phyloP scores from a whole-genome alignment of 169 alveolate species.

The Plasmodium malariae region DNA sequence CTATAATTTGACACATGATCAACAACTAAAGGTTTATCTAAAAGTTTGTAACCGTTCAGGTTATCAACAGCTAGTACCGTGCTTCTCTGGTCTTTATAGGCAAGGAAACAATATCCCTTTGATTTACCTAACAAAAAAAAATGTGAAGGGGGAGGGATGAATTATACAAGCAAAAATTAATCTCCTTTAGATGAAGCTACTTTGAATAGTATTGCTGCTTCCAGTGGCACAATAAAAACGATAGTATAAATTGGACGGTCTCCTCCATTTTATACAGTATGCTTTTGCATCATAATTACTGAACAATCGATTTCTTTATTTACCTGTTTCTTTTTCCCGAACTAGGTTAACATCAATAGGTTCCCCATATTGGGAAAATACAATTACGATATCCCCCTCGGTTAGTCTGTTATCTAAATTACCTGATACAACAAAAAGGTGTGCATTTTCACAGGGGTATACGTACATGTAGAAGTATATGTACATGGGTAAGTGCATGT shows the following conservation, averaged over 20 bases:
- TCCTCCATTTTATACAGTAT: no score
- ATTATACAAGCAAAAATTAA: no score
- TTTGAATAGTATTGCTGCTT: no score
- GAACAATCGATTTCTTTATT: slow-evolving; percentile 9
- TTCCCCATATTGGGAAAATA: slow-evolving; percentile 98
- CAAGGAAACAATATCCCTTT: slow-evolving; percentile 97
- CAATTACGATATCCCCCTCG: slow-evolving; percentile 98
- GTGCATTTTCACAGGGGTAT: no score
- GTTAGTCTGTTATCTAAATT: slow-evolving; percentile 95
- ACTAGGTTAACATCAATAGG: slow-evolving; percentile 96
- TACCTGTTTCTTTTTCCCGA: slow-evolving; percentile 96
- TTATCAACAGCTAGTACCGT: slow-evolving; percentile 99
- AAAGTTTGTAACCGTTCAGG: slow-evolving; percentile 93
- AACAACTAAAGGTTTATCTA: slow-evolving; percentile 94
- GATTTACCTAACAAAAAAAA: slow-evolving; percentile 80
- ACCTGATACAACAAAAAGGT: slow-evolving; percentile 44
- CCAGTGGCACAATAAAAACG: slow-evolving; percentile 13
- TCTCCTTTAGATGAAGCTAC: no score
- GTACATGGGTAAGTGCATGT: no score
- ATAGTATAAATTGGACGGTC: not conserved
- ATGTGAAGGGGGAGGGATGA: not conserved
- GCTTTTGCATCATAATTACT: no score
- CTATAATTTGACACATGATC: slow-evolving; percentile 96
- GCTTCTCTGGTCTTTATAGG: slow-evolving; percentile 97
- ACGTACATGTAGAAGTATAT: no score